Evolutionary conservation across 2,329 filamentous ascomycete species (phyloP).

Genomic region (Beauveria sp.): DNA sequence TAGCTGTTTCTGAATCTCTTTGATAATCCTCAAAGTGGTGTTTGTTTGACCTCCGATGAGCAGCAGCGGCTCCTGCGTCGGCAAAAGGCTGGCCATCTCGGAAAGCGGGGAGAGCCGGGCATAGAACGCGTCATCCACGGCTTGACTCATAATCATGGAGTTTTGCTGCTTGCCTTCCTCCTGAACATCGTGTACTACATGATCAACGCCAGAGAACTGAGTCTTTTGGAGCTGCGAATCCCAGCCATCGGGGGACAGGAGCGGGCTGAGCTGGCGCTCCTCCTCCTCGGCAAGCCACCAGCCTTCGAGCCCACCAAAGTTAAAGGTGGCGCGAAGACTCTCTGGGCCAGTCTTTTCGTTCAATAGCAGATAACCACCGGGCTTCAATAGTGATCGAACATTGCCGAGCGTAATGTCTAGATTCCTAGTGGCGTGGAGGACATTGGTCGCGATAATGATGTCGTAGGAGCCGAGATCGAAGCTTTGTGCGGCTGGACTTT

Average conservation of each 20-base stretch:
- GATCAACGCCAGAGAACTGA: not conserved
- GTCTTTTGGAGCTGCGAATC: not conserved
- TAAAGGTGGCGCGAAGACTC: slow-evolving; percentile 11
- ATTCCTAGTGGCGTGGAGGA: slow-evolving; percentile 31
- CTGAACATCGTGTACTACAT: not conserved
- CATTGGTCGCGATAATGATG: slow-evolving; percentile 29
- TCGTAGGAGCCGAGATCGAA: slow-evolving; percentile 27
- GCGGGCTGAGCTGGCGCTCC: slow-evolving; percentile 11
- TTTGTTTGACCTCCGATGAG: not conserved
- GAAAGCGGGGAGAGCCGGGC: not conserved
- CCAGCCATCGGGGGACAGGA: not conserved
- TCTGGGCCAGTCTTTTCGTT: slow-evolving; percentile 27
- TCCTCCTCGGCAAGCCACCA: slow-evolving; percentile 23
- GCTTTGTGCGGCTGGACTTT: slow-evolving; percentile 22
- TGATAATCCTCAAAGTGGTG: not conserved
- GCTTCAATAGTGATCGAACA: slow-evolving; percentile 8
- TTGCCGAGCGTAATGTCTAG: not conserved
- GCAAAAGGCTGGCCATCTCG: not conserved
- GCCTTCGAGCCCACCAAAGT: slow-evolving; percentile 21
- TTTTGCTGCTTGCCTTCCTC: not conserved
- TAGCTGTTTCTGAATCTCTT: not conserved
- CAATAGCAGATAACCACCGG: slow-evolving; percentile 38
- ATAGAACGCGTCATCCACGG: not conserved
- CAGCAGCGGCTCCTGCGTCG: not conserved
- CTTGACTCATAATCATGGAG: not conserved